Conservation (phyloP, 176 grass and related monocot species). For the bread wheat (Triticum aestivum) region IWGSC_CS_RefSeq_v2.1 NC_057807.1:92815560-92816059, state of each 20-base stretch:
- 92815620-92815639: too few species aligned
- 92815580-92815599: too few species aligned
- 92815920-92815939: neutral
- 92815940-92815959: neutral
- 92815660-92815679: too few species aligned
- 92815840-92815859: conserved; percentile 33
- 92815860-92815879: conserved; percentile 16
- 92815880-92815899: conserved; percentile 33
- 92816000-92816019: conserved; percentile 16
- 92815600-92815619: too few species aligned
- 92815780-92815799: neutral
- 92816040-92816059: neutral
- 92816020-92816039: neutral
- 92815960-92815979: neutral
- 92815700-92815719: too few species aligned
- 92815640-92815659: too few species aligned
- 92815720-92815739: neutral
- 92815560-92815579: too few species aligned
- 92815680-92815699: too few species aligned
- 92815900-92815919: conserved; percentile 11
- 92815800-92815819: neutral
- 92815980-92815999: neutral
- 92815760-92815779: neutral
- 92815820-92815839: conserved; percentile 27
- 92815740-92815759: neutral